Percentiles rank a stretch among this genome's conserved stretches.
These are phyloP conservation scores for Xylaria grammica DNA, from an alignment of 495 filamentous ascomycete species.

Conservation along the genomic window DNA sequence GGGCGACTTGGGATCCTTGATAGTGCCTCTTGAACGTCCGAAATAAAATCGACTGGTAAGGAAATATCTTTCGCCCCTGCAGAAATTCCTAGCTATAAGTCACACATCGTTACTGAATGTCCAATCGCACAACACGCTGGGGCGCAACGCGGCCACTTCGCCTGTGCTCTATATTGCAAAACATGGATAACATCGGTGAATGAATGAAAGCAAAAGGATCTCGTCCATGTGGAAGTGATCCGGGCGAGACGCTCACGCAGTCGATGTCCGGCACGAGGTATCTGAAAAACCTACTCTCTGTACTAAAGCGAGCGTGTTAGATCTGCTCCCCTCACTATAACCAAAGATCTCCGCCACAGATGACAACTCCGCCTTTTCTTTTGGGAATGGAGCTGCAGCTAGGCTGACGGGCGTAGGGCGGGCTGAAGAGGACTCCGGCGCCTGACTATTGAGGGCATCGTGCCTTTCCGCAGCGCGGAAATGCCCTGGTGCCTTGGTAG, in stretches of 20 bases:
- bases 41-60: neutral
- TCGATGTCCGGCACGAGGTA: neutral
- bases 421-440: neutral
- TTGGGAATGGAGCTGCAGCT: neutral
- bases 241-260: too few relatives aligned
- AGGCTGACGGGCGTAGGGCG: neutral
- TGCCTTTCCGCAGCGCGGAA: neutral
- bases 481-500: neutral
- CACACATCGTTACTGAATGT: neutral
- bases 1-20: slow-evolving; percentile 28
- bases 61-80: neutral
- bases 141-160: neutral
- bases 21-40: slow-evolving; percentile 22
- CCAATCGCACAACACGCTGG: neutral
- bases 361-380: neutral
- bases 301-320: slow-evolving; percentile 30
- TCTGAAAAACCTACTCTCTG: slow-evolving; percentile 20
- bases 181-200: neutral
- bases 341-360: slow-evolving; percentile 32
- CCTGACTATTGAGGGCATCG: neutral
- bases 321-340: slow-evolving; percentile 31
- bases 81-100: slow-evolving; percentile 1
- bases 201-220: too few relatives aligned
- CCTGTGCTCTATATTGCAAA: neutral
- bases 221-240: too few relatives aligned